phyloP scores from a whole-genome alignment of 2,329 filamentous ascomycete genomes.

The Monilinia fructigena region DNA sequence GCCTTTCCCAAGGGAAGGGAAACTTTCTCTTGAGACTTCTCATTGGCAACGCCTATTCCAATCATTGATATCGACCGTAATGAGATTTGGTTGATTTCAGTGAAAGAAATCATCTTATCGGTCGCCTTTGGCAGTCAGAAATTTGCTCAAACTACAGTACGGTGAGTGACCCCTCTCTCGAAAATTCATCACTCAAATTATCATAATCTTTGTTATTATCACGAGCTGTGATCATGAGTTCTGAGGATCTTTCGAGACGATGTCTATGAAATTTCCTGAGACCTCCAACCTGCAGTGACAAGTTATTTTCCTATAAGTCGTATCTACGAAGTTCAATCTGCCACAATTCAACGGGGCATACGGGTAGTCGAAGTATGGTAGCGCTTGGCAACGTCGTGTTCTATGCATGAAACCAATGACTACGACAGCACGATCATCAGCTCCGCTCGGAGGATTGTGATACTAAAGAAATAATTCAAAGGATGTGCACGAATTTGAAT shows the following conservation, averaged over 20 bases:
- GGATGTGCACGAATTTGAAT: not conserved
- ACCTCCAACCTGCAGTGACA: not conserved
- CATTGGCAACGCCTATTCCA: too few species aligned
- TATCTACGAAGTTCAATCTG: not conserved
- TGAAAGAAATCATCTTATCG: too few species aligned
- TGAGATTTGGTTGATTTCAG: too few species aligned
- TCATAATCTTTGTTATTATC: not conserved
- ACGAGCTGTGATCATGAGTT: not conserved
- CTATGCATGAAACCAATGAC: not conserved
- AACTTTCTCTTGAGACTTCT: too few species aligned
- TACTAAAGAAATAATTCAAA: not conserved
- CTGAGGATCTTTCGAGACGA: not conserved
- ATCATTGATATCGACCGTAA: too few species aligned
- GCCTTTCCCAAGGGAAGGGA: too few species aligned
- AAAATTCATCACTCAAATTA: too few species aligned
- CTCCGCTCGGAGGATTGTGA: not conserved
- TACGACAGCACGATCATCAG: not conserved
- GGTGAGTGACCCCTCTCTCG: too few species aligned
- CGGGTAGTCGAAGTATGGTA: not conserved
- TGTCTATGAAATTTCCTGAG: too few species aligned
- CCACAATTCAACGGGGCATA: not conserved
- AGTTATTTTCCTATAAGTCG: not conserved
- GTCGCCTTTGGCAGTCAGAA: too few species aligned
- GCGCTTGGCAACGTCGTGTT: not conserved
- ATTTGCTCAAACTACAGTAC: too few species aligned